phyloP scores from a whole-genome alignment of 2,329 filamentous ascomycete species.

The Cyanodermella asteris region DNA sequence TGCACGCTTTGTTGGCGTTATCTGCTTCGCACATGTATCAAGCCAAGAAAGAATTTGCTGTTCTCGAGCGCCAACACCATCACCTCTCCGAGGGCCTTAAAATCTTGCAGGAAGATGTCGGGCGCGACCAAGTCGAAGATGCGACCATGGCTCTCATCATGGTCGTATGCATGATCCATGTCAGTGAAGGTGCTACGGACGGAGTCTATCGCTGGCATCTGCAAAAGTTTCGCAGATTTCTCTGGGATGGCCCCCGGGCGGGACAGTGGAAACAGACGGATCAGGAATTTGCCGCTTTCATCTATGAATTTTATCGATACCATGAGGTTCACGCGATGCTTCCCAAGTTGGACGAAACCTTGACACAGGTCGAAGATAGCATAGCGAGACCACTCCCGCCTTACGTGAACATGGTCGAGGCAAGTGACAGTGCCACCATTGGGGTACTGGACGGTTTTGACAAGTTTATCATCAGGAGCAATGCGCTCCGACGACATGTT shows the following conservation, averaged over 20 bases:
- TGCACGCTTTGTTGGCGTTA: slow-evolving; percentile 75
- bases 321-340: slow-evolving; percentile 42
- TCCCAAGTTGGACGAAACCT: slow-evolving; percentile 27
- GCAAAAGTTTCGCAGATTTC: slow-evolving; percentile 49
- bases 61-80: slow-evolving; percentile 31
- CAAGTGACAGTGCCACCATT: slow-evolving; percentile 39
- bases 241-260: slow-evolving; percentile 37
- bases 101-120: slow-evolving; percentile 19
- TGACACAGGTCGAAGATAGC: not conserved
- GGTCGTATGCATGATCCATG: slow-evolving; percentile 37
- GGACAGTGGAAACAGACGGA: slow-evolving; percentile 40
- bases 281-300: slow-evolving; percentile 48
- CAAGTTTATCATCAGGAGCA: slow-evolving; percentile 56
- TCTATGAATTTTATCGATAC: slow-evolving; percentile 64
- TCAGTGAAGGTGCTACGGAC: slow-evolving; percentile 34
- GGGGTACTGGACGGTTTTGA: slow-evolving; percentile 71
- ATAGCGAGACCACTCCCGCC: not conserved
- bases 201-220: slow-evolving; percentile 67
- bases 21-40: slow-evolving; percentile 53
- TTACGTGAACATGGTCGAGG: slow-evolving; percentile 9
- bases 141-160: slow-evolving; percentile 40
- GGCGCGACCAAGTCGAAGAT: slow-evolving; percentile 24
- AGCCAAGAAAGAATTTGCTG: slow-evolving; percentile 25
- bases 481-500: slow-evolving; percentile 52
- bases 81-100: slow-evolving; percentile 26